Evolutionary conservation across 352 stramenopile genomes (phyloP).

Genomic region (Pseudoperonospora humuli): DNA sequence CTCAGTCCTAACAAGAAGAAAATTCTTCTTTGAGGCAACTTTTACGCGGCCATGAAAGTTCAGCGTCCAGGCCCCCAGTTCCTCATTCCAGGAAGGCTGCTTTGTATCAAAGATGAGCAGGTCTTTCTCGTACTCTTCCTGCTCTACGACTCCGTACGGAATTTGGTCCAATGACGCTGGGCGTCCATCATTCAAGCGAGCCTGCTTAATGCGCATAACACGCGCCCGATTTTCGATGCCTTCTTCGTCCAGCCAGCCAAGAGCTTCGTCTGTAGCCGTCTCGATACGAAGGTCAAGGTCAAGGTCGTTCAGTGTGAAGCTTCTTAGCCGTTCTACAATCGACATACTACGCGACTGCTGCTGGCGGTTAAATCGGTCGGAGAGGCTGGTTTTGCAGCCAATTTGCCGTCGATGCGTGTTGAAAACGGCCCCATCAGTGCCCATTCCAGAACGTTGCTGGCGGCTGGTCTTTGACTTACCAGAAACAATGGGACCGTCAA

Average conservation of each 20-base stretch:
- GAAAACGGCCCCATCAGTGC: constrained; percentile 35
- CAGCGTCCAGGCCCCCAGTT: constrained; percentile 78
- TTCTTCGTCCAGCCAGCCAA: no score
- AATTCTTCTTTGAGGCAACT: constrained; percentile 89
- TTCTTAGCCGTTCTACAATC: constrained; percentile 43
- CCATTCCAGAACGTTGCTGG: constrained; percentile 27
- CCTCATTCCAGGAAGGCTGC: constrained; percentile 80
- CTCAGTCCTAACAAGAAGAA: constrained; percentile 58
- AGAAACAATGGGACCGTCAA: neutral
- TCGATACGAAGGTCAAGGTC: constrained; percentile 39
- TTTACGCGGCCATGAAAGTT: constrained; percentile 88
- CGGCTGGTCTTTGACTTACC: constrained; percentile 7
- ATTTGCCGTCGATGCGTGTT: constrained; percentile 42
- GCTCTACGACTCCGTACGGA: constrained; percentile 58
- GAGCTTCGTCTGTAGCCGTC: constrained; percentile 17
- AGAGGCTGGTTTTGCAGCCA: constrained; percentile 44
- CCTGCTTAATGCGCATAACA: constrained; percentile 31
- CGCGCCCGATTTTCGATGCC: no score
- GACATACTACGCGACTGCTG: constrained; percentile 42
- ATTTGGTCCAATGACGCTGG: constrained; percentile 23
- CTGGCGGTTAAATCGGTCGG: constrained; percentile 49
- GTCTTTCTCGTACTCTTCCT: constrained; percentile 70
- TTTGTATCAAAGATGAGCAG: constrained; percentile 78
- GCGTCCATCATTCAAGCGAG: constrained; percentile 14
- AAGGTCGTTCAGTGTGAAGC: constrained; percentile 52